A percentile compares a stretch with the other conserved stretches of the same genome.
These are phyloP conservation scores for Ceratocystiopsis brevicomis DNA, from an alignment of 2,329 filamentous ascomycete genomes.

Conservation along the genomic window DNA sequence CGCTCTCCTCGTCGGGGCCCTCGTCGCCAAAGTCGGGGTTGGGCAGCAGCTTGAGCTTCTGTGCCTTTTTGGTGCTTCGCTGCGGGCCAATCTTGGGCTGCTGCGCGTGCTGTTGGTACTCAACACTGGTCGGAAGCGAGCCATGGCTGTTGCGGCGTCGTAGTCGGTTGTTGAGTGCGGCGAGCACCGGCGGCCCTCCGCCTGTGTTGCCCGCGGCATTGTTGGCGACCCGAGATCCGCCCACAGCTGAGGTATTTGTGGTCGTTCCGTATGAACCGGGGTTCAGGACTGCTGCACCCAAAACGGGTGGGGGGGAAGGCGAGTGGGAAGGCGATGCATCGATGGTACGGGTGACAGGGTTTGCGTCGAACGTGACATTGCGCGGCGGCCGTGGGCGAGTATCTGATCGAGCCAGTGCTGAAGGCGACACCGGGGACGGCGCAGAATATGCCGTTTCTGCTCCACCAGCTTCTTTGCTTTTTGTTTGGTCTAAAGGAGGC, in stretches of 20 bases:
- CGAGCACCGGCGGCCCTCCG: conserved; percentile 40
- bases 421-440: conserved; percentile 3
- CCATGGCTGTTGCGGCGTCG: conserved; percentile 72
- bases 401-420: conserved; percentile 10
- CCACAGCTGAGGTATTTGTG: conserved; percentile 14
- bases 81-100: conserved; percentile 72
- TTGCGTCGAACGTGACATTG: conserved; percentile 61
- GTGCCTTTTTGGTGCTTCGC: conserved; percentile 81
- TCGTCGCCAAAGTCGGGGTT: conserved; percentile 71
- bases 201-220: not conserved
- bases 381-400: conserved; percentile 29
- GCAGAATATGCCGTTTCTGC: not conserved
- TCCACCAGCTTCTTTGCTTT: not conserved
- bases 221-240: not conserved
- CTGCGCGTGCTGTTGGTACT: not conserved
- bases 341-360: conserved; percentile 43
- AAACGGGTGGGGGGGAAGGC: conserved; percentile 2
- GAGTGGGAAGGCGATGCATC: conserved; percentile 19
- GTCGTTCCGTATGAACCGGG: conserved; percentile 8
- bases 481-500: not conserved
- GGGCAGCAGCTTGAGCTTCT: conserved; percentile 93
- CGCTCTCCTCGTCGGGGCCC: conserved; percentile 67
- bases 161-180: conserved; percentile 71
- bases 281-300: conserved; percentile 10
- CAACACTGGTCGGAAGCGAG: conserved; percentile 7